A percentile compares a stretch with the other conserved stretches of the same genome.
Evolutionary conservation across 2,329 filamentous ascomycete genomes (phyloP).

Genomic region (Macroventuria anomochaeta): DNA sequence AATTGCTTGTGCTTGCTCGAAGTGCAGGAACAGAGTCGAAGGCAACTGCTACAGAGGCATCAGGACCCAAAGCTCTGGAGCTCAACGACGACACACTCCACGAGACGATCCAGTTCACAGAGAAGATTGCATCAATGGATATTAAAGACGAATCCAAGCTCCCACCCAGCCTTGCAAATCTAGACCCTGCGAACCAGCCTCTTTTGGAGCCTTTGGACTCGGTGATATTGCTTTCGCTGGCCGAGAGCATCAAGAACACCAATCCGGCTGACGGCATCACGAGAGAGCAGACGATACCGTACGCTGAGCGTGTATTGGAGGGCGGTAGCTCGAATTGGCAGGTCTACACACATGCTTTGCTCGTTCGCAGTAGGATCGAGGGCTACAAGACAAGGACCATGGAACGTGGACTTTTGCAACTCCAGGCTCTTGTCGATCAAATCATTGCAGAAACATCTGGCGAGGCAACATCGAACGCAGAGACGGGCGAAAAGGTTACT

Average conservation of each 20-base stretch:
- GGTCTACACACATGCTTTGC: constrained; percentile 90
- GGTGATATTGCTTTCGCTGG: constrained; percentile 78
- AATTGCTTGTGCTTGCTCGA: constrained; percentile 88
- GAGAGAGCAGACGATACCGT: constrained; percentile 91
- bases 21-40: constrained; percentile 58
- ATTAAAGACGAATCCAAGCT: constrained; percentile 59
- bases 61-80: constrained; percentile 71
- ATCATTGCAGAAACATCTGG: constrained; percentile 82
- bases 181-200: constrained; percentile 83
- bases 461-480: constrained; percentile 31
- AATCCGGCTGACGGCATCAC: constrained; percentile 85
- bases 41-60: constrained; percentile 28
- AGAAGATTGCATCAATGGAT: constrained; percentile 55
- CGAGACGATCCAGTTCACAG: constrained; percentile 82
- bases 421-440: constrained; percentile 95
- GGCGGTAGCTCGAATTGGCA: constrained; percentile 97
- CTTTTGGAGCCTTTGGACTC: constrained; percentile 84
- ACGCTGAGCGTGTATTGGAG: constrained; percentile 83
- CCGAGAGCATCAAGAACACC: constrained; percentile 89
- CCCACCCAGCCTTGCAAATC: constrained; percentile 64
- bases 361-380: constrained; percentile 90
- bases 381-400: constrained; percentile 84
- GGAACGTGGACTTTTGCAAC: constrained; percentile 86
- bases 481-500: constrained; percentile 59
- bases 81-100: constrained; percentile 93